Evolutionary conservation across 2,329 filamentous ascomycete species (phyloP).

Genomic region (Metarhizium anisopliae): DNA sequence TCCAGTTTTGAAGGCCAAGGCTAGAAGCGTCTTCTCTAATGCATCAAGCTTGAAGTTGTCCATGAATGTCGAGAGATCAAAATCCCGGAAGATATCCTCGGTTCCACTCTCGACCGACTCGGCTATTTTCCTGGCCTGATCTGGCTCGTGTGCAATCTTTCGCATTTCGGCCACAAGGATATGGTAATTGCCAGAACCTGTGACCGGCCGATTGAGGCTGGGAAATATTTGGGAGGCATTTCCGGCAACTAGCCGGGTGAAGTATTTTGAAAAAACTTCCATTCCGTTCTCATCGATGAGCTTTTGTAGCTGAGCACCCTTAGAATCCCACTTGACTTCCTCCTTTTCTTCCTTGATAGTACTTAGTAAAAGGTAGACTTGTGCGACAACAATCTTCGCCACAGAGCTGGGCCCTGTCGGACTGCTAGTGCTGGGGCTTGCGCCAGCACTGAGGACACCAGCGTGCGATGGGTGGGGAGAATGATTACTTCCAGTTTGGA

Average conservation of each 20-base stretch:
- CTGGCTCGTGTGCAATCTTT: constrained; percentile 70
- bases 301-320: constrained; percentile 88
- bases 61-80: constrained; percentile 91
- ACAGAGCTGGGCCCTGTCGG: constrained; percentile 58
- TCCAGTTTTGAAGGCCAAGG: constrained; percentile 80
- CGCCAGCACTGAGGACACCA: constrained; percentile 49
- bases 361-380: constrained; percentile 89
- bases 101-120: constrained; percentile 86
- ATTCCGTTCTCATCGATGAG: constrained; percentile 97
- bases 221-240: constrained; percentile 91
- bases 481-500: constrained; percentile 47
- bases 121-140: constrained; percentile 84
- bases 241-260: constrained; percentile 81
- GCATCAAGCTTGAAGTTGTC: constrained; percentile 93
- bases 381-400: constrained; percentile 88
- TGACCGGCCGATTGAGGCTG: constrained; percentile 60
- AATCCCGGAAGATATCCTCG: constrained; percentile 90
- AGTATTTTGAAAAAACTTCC: constrained; percentile 96
- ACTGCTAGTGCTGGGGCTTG: constrained; percentile 53
- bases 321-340: constrained; percentile 84
- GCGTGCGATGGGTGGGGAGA: constrained; percentile 49
- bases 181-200: constrained; percentile 74
- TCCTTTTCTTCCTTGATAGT: constrained; percentile 84
- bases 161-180: constrained; percentile 76
- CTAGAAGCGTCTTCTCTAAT: constrained; percentile 77